phyloP scores from a whole-genome alignment of 140 eudicot genomes.

The Stevia rebaudiana region DNA sequence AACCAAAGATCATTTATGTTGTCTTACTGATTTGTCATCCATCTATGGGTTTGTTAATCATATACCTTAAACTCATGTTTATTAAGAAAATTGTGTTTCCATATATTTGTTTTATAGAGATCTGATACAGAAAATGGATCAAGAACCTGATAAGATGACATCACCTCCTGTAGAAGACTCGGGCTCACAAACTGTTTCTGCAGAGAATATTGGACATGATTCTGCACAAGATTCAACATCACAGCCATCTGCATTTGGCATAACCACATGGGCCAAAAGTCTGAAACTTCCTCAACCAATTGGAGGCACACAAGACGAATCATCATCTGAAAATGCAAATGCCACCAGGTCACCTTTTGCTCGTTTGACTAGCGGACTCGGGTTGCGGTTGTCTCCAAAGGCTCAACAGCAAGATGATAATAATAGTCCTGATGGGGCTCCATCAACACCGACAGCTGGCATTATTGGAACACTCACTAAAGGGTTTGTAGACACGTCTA shows the following conservation, averaged over 20 bases:
- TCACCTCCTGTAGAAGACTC: constrained; percentile 28
- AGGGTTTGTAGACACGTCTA: constrained; percentile 91
- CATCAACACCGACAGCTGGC: constrained; percentile 57
- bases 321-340: constrained; percentile 45
- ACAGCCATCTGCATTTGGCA: constrained; percentile 55
- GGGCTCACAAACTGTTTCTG: constrained; percentile 27
- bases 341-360: constrained; percentile 47
- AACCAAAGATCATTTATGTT: too few species aligned
- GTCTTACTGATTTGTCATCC: neutral
- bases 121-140: constrained; percentile 38
- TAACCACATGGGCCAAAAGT: constrained; percentile 78
- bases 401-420: constrained; percentile 47
- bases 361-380: constrained; percentile 72
- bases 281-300: constrained; percentile 68
- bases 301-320: constrained; percentile 44
- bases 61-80: neutral
- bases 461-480: constrained; percentile 77
- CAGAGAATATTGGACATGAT: constrained; percentile 28
- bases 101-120: constrained; percentile 15
- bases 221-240: constrained; percentile 41
- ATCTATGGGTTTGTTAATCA: neutral
- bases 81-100: neutral
- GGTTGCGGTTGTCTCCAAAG: constrained; percentile 64
- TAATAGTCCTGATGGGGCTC: constrained; percentile 37
- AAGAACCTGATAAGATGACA: constrained; percentile 34